Evolutionary conservation across 164 flowering plant genomes (phyloP).

Genomic region (Vitis labrusca): DNA sequence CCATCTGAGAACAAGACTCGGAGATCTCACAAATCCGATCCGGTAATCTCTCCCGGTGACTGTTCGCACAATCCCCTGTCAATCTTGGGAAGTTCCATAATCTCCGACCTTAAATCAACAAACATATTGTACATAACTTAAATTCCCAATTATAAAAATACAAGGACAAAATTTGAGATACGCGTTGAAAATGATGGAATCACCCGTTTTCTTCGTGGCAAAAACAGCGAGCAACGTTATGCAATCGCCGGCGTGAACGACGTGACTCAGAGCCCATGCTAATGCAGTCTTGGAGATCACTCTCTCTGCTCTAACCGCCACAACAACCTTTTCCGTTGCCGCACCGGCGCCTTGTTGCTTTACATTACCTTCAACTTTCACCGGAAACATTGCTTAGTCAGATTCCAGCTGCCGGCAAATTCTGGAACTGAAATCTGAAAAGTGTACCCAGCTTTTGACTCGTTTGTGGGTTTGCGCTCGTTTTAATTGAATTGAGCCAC

Average conservation of each 20-base stretch:
- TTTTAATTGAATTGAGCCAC: background rate
- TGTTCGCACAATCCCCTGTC: conserved; percentile 47
- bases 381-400: conserved; percentile 20
- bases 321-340: conserved; percentile 47
- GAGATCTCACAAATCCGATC: conserved; percentile 73
- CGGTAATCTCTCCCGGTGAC: conserved; percentile 37
- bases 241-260: conserved; percentile 68
- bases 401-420: conserved; percentile 4
- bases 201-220: conserved; percentile 42
- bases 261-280: conserved; percentile 87
- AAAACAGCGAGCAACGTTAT: conserved; percentile 66
- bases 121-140: background rate
- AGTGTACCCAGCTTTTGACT: background rate
- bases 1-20: conserved; percentile 82
- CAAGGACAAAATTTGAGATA: conserved; percentile 1
- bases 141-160: background rate
- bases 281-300: conserved; percentile 66
- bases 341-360: background rate
- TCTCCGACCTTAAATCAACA: conserved; percentile 34
- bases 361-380: background rate
- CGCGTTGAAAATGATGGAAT: background rate
- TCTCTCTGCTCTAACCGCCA: conserved; percentile 79
- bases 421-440: background rate
- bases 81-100: conserved; percentile 60
- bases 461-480: background rate